Conservation (phyloP, 2,329 filamentous ascomycete species). For the Dryadomyces quercus-mongolicae region DNA sequence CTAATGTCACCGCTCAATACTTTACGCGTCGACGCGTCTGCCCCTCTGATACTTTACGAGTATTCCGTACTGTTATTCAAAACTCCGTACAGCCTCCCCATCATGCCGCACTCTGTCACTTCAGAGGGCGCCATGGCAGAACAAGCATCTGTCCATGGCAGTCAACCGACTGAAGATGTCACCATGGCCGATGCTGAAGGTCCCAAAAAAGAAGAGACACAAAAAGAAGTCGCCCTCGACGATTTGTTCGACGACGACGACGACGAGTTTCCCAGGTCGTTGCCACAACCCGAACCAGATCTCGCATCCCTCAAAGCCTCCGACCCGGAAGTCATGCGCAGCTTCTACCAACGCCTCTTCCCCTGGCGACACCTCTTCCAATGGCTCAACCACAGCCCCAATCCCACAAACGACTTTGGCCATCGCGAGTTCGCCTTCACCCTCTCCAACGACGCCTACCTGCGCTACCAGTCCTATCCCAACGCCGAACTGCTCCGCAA, state of each 20-base stretch:
- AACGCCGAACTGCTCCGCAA: slow-evolving; percentile 61
- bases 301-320: slow-evolving; percentile 31
- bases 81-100: too few relatives aligned
- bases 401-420: slow-evolving; percentile 75
- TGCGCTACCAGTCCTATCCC: slow-evolving; percentile 69
- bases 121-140: slow-evolving; percentile 16
- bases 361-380: slow-evolving; percentile 92
- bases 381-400: slow-evolving; percentile 91
- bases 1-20: not conserved
- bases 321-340: slow-evolving; percentile 75
- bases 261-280: slow-evolving; percentile 42
- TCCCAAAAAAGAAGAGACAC: not conserved
- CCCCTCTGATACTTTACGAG: not conserved
- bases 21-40: slow-evolving; percentile 14
- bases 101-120: slow-evolving; percentile 33
- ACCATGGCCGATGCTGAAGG: not conserved
- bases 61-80: too few relatives aligned
- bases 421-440: slow-evolving; percentile 96
- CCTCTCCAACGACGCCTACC: slow-evolving; percentile 80
- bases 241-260: slow-evolving; percentile 52
- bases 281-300: slow-evolving; percentile 8
- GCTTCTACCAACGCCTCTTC: slow-evolving; percentile 91
- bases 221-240: slow-evolving; percentile 32
- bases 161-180: slow-evolving; percentile 10
- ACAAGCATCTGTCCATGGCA: slow-evolving; percentile 15